These are phyloP conservation scores for Cladosporium austrohemisphaericum DNA, from an alignment of 2,329 filamentous ascomycete species.

Conservation along the genomic window DNA sequence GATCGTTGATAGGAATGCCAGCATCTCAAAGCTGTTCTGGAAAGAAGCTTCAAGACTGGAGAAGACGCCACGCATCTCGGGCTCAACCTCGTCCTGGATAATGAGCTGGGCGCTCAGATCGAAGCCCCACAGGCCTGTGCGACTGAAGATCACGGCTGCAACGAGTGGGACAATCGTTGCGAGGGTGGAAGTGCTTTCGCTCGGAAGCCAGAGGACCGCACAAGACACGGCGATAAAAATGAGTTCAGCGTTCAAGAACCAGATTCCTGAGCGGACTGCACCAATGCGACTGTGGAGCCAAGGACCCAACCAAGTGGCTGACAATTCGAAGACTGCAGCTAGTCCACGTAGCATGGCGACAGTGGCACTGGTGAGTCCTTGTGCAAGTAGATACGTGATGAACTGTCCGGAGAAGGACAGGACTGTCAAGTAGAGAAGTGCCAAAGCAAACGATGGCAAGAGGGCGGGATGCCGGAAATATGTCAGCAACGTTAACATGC, in stretches of 20 bases:
- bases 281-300: slow-evolving; percentile 49
- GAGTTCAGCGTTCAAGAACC: slow-evolving; percentile 68
- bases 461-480: slow-evolving; percentile 57
- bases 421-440: slow-evolving; percentile 61
- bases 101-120: slow-evolving; percentile 46
- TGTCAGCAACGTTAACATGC: background rate
- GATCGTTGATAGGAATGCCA: slow-evolving; percentile 64
- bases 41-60: slow-evolving; percentile 64
- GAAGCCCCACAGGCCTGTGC: slow-evolving; percentile 47
- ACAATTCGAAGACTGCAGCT: slow-evolving; percentile 55
- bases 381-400: slow-evolving; percentile 59
- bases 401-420: slow-evolving; percentile 59
- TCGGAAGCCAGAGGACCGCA: slow-evolving; percentile 29
- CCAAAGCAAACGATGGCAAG: slow-evolving; percentile 57
- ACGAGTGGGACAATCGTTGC: slow-evolving; percentile 33
- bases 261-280: slow-evolving; percentile 62
- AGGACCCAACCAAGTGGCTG: slow-evolving; percentile 59
- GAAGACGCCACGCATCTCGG: slow-evolving; percentile 58
- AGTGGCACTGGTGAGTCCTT: slow-evolving; percentile 50
- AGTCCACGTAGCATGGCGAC: slow-evolving; percentile 53
- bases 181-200: slow-evolving; percentile 13
- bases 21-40: slow-evolving; percentile 67
- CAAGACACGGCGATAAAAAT: slow-evolving; percentile 46
- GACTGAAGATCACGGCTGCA: slow-evolving; percentile 37
- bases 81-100: slow-evolving; percentile 43